Conservation (phyloP, 2,329 filamentous ascomycete species). For the Xylariales sp. region DNA sequence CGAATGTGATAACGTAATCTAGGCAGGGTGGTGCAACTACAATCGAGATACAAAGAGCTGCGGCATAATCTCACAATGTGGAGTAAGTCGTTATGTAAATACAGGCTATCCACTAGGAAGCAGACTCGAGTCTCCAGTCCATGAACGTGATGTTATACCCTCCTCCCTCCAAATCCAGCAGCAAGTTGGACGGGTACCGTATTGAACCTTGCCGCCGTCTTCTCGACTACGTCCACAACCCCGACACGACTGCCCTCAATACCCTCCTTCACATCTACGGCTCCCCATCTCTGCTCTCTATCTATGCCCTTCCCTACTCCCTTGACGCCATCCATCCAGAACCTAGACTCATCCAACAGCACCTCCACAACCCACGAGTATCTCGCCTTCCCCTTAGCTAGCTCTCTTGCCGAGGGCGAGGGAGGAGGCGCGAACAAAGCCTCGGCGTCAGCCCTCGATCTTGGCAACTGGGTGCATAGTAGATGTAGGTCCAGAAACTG, state of each 20-base stretch:
- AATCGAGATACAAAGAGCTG: too few relatives aligned
- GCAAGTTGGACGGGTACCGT: conserved; percentile 20
- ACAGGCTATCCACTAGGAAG: too few relatives aligned
- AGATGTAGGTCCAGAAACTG: conserved; percentile 53
- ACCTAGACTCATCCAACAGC: conserved; percentile 44
- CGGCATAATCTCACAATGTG: too few relatives aligned
- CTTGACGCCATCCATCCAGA: conserved; percentile 29
- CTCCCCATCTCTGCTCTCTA: conserved; percentile 51
- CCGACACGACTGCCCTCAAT: too few relatives aligned
- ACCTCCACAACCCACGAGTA: conserved; percentile 46
- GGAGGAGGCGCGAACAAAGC: conserved; percentile 17
- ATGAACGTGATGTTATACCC: too few relatives aligned
- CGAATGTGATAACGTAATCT: too few relatives aligned
- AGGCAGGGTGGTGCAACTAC: too few relatives aligned
- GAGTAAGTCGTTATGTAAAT: too few relatives aligned
- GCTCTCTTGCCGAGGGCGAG: not conserved
- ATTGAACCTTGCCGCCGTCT: conserved; percentile 10
- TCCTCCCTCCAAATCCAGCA: conserved; percentile 30
- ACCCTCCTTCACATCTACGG: conserved; percentile 37
- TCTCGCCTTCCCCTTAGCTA: conserved; percentile 12
- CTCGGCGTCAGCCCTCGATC: conserved; percentile 35
- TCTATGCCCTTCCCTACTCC: conserved; percentile 16
- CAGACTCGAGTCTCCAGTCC: too few relatives aligned
- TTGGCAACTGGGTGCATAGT: conserved; percentile 42
- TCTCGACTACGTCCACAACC: conserved; percentile 35